Evolutionary conservation across 1,284 basidiomycete species (phyloP).

Genomic region (Marasmius tenuissimus): DNA sequence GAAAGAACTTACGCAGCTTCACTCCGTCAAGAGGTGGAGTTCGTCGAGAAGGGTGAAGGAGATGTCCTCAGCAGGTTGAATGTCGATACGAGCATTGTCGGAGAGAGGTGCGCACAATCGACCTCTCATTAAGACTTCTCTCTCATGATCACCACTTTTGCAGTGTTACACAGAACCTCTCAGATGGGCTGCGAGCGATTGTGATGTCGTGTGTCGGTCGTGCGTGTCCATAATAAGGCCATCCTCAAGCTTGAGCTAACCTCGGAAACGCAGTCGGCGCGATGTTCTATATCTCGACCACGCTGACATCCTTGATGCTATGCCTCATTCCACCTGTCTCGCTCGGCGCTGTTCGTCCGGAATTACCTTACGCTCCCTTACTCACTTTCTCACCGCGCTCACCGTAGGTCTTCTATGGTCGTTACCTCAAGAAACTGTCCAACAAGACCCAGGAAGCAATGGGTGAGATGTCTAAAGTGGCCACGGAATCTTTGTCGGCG

Average conservation of each 20-base stretch:
- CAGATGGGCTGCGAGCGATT: conserved; percentile 85
- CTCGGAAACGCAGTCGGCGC: conserved; percentile 66
- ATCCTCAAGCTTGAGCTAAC: conserved; percentile 7
- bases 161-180: conserved; percentile 88
- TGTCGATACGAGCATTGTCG: conserved; percentile 92
- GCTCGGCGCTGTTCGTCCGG: conserved; percentile 77
- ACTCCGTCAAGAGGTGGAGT: conserved; percentile 89
- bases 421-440: conserved; percentile 90
- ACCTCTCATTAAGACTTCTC: not conserved
- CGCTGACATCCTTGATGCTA: conserved; percentile 91
- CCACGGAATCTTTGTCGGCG: conserved; percentile 91
- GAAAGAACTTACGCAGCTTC: conserved; percentile 82
- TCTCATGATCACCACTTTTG: not conserved
- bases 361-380: not conserved
- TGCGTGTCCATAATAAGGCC: conserved; percentile 39
- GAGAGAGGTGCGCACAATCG: conserved; percentile 70
- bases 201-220: conserved; percentile 89
- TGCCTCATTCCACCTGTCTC: conserved; percentile 94
- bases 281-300: conserved; percentile 95
- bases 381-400: not conserved
- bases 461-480: conserved; percentile 92
- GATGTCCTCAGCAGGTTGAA: conserved; percentile 92
- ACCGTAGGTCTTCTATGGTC: conserved; percentile 87
- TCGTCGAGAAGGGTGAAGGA: conserved; percentile 90
- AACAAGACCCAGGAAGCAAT: conserved; percentile 93